Conservation (phyloP, 306 rosid species). For the Gynostemma pentaphyllum region DNA sequence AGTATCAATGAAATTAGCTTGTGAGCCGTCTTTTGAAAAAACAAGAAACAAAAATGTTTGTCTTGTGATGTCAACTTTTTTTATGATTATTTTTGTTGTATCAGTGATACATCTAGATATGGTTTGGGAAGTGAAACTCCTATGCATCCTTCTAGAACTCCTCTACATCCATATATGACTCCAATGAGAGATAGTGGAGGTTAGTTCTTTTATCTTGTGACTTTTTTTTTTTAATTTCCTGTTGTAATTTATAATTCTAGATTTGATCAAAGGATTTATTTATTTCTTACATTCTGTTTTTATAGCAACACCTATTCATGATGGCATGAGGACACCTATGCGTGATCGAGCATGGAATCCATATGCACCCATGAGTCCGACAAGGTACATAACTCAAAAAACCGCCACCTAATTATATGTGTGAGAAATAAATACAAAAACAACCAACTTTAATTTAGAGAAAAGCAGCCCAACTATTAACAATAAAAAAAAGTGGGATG, state of each 20-base stretch:
- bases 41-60: too few species aligned
- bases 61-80: neutral
- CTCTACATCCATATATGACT: slow-evolving; percentile 94
- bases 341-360: slow-evolving; percentile 98
- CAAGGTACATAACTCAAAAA: slow-evolving; percentile 73
- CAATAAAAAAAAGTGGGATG: too few species aligned
- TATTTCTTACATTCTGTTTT: slow-evolving; percentile 11
- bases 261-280: slow-evolving; percentile 5
- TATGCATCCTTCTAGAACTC: slow-evolving; percentile 97
- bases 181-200: slow-evolving; percentile 98
- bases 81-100: slow-evolving; percentile 8
- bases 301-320: slow-evolving; percentile 93
- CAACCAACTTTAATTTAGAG: too few species aligned
- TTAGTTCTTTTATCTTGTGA: slow-evolving; percentile 26
- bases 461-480: too few species aligned
- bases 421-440: too few species aligned
- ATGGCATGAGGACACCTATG: slow-evolving; percentile 99
- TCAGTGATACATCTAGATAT: slow-evolving; percentile 65
- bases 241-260: neutral
- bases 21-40: too few species aligned
- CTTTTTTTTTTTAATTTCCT: neutral
- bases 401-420: too few species aligned
- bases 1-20: slow-evolving; percentile 10
- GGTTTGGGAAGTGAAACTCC: slow-evolving; percentile 99
- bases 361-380: slow-evolving; percentile 91